These are phyloP conservation scores for Colletotrichum sojae DNA, from an alignment of 2,329 filamentous ascomycete genomes.

Conservation along the genomic window DNA sequence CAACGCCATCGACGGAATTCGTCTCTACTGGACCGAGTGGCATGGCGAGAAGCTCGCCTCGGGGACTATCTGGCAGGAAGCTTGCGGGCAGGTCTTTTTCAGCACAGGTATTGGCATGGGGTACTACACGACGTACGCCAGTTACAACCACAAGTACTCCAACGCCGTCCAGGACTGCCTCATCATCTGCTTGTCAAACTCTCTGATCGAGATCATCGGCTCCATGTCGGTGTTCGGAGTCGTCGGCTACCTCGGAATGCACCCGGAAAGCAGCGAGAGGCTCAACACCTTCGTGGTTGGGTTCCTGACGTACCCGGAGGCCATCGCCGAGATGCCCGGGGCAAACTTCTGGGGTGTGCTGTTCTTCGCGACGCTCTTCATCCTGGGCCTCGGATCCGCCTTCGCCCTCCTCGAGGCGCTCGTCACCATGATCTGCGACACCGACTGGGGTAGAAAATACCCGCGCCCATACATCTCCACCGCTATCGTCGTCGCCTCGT, in stretches of 20 bases:
- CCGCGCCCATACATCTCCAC: slow-evolving; percentile 61
- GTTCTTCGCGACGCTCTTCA: slow-evolving; percentile 67
- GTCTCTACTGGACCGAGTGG: slow-evolving; percentile 56
- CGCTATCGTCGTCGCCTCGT: slow-evolving; percentile 58
- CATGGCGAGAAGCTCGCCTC: slow-evolving; percentile 60
- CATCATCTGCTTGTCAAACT: slow-evolving; percentile 67
- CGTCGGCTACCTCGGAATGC: slow-evolving; percentile 57
- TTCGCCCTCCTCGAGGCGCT: slow-evolving; percentile 68
- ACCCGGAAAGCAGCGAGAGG: slow-evolving; percentile 48
- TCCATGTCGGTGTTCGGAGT: slow-evolving; percentile 63
- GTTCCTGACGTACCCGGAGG: slow-evolving; percentile 67
- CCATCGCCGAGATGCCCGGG: slow-evolving; percentile 67
- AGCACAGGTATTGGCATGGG: slow-evolving; percentile 55
- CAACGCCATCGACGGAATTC: slow-evolving; percentile 65
- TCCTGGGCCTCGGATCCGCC: slow-evolving; percentile 67
- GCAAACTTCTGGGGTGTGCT: slow-evolving; percentile 68
- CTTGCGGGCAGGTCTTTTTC: slow-evolving; percentile 62
- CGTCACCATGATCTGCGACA: slow-evolving; percentile 65
- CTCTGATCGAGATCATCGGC: slow-evolving; percentile 64
- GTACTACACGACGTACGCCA: slow-evolving; percentile 69
- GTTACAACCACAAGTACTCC: slow-evolving; percentile 66
- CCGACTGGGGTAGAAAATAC: slow-evolving; percentile 54
- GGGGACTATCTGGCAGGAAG: slow-evolving; percentile 67
- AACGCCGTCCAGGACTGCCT: slow-evolving; percentile 69
- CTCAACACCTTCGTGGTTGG: slow-evolving; percentile 68